These are phyloP conservation scores for Penicillium argentinense DNA, from an alignment of 495 filamentous ascomycete species.

Conservation along the genomic window DNA sequence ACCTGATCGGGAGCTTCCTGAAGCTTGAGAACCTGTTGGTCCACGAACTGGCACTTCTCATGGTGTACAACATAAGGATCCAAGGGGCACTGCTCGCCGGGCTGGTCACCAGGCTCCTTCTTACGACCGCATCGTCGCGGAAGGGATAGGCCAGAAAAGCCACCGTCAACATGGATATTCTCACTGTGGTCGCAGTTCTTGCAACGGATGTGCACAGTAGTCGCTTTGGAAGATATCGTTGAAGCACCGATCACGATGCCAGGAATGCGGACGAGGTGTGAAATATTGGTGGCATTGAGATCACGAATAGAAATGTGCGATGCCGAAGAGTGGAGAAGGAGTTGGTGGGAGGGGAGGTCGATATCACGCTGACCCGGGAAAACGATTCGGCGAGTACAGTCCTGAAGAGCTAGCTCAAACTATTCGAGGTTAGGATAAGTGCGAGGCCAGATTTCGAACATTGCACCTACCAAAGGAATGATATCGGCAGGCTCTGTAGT, in stretches of 20 bases:
- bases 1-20: slow-evolving; percentile 99
- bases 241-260: slow-evolving; percentile 98
- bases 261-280: slow-evolving; percentile 90
- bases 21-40: slow-evolving; percentile 97
- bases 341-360: slow-evolving; percentile 80
- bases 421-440: slow-evolving; percentile 38
- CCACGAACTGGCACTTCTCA: slow-evolving; percentile 92
- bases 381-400: slow-evolving; percentile 90
- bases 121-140: slow-evolving; percentile 73
- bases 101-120: slow-evolving; percentile 55
- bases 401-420: slow-evolving; percentile 89
- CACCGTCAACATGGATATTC: slow-evolving; percentile 70
- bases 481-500: slow-evolving; percentile 89
- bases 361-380: slow-evolving; percentile 71
- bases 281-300: slow-evolving; percentile 89
- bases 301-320: slow-evolving; percentile 92
- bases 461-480: slow-evolving; percentile 75
- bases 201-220: slow-evolving; percentile 82
- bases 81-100: slow-evolving; percentile 74
- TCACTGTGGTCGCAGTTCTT: slow-evolving; percentile 78
- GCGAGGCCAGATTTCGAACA: not conserved
- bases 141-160: slow-evolving; percentile 81
- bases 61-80: slow-evolving; percentile 96
- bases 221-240: slow-evolving; percentile 94
- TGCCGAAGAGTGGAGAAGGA: slow-evolving; percentile 90